Percentiles rank a stretch among this genome's conserved stretches.
phyloP scores from a whole-genome alignment of 306 rosid species.

The Luffa aegyptiaca region DNA sequence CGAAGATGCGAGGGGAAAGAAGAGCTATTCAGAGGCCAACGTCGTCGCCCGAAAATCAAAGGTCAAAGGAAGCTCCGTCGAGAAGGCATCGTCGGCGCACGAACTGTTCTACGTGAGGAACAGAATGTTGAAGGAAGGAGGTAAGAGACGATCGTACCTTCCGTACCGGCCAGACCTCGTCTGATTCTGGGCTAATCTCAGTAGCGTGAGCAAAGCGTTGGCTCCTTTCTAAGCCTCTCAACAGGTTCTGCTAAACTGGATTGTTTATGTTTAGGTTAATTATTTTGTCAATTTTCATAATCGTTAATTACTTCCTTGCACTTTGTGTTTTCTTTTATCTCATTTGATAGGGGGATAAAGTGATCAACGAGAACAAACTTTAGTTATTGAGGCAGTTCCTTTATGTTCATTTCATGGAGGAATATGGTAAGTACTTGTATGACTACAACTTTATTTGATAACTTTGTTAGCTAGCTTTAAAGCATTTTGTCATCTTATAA shows the following conservation, averaged over 20 bases:
- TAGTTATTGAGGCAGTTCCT: no score
- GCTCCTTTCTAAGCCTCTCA: slow-evolving; percentile 18
- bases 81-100: slow-evolving; percentile 36
- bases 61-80: background rate
- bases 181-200: slow-evolving; percentile 43
- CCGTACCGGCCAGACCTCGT: slow-evolving; percentile 66
- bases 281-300: background rate
- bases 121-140: slow-evolving; percentile 30
- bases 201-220: slow-evolving; percentile 32
- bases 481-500: no score
- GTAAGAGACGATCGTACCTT: slow-evolving; percentile 46
- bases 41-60: background rate
- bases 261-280: background rate
- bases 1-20: slow-evolving; percentile 4
- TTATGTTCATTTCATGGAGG: no score
- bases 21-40: background rate
- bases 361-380: no score
- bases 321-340: no score
- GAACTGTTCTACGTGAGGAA: slow-evolving; percentile 49
- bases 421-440: no score
- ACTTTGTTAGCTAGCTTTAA: no score
- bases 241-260: background rate
- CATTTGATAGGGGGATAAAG: no score
- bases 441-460: no score
- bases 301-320: no score